These are phyloP conservation scores for Triadica sebifera DNA, from an alignment of 345 rosid species.

Conservation along the genomic window DNA sequence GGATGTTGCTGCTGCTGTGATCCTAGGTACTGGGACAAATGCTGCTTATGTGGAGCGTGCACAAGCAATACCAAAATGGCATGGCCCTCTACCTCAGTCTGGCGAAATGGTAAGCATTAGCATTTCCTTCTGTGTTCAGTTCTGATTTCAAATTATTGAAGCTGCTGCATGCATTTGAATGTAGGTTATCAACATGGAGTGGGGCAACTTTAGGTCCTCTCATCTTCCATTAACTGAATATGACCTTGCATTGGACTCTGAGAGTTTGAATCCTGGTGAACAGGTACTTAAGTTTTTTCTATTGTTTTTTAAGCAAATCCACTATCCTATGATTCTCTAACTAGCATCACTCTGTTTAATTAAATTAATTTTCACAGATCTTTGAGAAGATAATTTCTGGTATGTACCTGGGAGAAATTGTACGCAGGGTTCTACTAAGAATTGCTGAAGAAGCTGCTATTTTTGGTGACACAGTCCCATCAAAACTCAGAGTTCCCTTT, in stretches of 20 bases:
- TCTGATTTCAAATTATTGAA: slow-evolving; percentile 2
- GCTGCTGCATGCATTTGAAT: slow-evolving; percentile 8
- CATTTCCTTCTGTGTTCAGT: background rate
- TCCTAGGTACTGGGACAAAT: slow-evolving; percentile 93
- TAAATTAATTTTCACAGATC: slow-evolving; percentile 44
- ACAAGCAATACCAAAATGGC: slow-evolving; percentile 90
- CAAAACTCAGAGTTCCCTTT: slow-evolving; percentile 59
- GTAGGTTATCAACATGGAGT: slow-evolving; percentile 96
- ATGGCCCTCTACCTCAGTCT: slow-evolving; percentile 70
- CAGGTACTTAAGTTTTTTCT: slow-evolving; percentile 48
- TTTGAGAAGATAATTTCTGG: slow-evolving; percentile 92
- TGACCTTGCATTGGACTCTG: slow-evolving; percentile 70
- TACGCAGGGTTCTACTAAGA: slow-evolving; percentile 72
- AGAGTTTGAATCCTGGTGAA: slow-evolving; percentile 88
- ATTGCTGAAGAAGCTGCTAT: slow-evolving; percentile 88
- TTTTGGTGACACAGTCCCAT: slow-evolving; percentile 75
- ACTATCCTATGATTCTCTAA: background rate
- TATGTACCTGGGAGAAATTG: slow-evolving; percentile 95
- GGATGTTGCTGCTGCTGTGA: slow-evolving; percentile 85
- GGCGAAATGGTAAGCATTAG: slow-evolving; percentile 73
- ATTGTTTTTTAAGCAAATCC: background rate
- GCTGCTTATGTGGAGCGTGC: slow-evolving; percentile 96
- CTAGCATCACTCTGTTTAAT: background rate
- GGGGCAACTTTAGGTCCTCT: slow-evolving; percentile 96
- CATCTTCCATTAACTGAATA: slow-evolving; percentile 84